Evolutionary conservation across 345 rosid species (phyloP).

Genomic region (Erucastrum elatum): DNA sequence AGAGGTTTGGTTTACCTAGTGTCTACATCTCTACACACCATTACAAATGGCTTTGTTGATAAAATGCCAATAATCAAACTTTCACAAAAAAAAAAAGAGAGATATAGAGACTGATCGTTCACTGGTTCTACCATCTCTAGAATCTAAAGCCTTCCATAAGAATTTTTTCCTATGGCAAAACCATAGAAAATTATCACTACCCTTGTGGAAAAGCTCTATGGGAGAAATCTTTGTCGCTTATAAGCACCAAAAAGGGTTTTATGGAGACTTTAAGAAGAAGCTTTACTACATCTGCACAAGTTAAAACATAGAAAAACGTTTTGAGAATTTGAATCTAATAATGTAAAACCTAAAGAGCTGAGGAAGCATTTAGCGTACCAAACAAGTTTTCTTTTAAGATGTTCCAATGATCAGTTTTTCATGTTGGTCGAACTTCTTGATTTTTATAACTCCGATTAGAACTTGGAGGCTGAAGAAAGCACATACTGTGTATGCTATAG

Average conservation of each 20-base stretch:
- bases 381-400: constrained; percentile 46
- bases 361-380: constrained; percentile 21
- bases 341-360: not conserved
- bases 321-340: not conserved
- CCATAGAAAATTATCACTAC: not conserved
- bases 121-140: constrained; percentile 6
- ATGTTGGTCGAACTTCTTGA: constrained; percentile 74
- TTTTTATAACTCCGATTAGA: constrained; percentile 74
- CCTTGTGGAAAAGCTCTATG: constrained; percentile 7
- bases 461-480: constrained; percentile 84
- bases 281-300: constrained; percentile 21
- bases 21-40: constrained; percentile 26
- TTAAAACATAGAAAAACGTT: no score
- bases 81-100: not conserved
- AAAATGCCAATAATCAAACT: not conserved
- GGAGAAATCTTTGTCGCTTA: constrained; percentile 11
- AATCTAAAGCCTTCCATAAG: constrained; percentile 21
- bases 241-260: constrained; percentile 2
- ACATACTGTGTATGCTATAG: constrained; percentile 58
- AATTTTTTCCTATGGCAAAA: not conserved
- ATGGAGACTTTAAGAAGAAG: constrained; percentile 23
- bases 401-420: constrained; percentile 92
- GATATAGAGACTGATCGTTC: not conserved
- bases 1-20: constrained; percentile 29
- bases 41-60: constrained; percentile 21